Conservation (phyloP, 1,284 basidiomycete genomes). For the Apiotrichum mycotoxinovorans region DNA sequence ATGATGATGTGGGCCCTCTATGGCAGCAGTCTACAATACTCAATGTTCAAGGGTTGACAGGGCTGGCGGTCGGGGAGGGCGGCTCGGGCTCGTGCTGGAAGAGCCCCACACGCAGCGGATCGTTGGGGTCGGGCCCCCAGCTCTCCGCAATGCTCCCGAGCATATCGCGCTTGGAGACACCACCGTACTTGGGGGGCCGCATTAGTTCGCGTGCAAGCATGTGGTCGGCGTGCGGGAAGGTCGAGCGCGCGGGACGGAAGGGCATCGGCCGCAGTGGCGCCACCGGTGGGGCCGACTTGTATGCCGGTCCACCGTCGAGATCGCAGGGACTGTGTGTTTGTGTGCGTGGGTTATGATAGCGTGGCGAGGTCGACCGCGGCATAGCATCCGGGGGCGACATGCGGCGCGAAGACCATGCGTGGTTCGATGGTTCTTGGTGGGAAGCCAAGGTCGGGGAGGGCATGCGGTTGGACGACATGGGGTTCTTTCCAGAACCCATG, state of each 20-base stretch:
- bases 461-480: too few relatives aligned
- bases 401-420: too few relatives aligned
- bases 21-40: too few relatives aligned
- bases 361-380: too few relatives aligned
- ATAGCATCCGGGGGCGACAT: too few relatives aligned
- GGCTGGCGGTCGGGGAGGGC: constrained; percentile 7
- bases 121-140: constrained; percentile 33
- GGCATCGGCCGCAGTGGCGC: background rate
- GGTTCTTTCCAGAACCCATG: too few relatives aligned
- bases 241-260: background rate
- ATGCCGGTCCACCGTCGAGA: too few relatives aligned
- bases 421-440: too few relatives aligned
- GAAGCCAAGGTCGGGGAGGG: too few relatives aligned
- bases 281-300: background rate
- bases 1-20: too few relatives aligned
- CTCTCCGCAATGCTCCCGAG: constrained; percentile 36
- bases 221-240: background rate
- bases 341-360: too few relatives aligned
- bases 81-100: constrained; percentile 32
- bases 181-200: constrained; percentile 30
- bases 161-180: constrained; percentile 34
- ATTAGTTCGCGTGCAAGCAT: constrained; percentile 16
- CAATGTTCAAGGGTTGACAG: background rate
- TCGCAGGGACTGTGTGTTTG: too few relatives aligned
- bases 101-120: constrained; percentile 27